Percentiles rank a stretch among this genome's conserved stretches.
phyloP scores from a whole-genome alignment of 495 filamentous ascomycete genomes.

The Cudoniella acicularis region DNA sequence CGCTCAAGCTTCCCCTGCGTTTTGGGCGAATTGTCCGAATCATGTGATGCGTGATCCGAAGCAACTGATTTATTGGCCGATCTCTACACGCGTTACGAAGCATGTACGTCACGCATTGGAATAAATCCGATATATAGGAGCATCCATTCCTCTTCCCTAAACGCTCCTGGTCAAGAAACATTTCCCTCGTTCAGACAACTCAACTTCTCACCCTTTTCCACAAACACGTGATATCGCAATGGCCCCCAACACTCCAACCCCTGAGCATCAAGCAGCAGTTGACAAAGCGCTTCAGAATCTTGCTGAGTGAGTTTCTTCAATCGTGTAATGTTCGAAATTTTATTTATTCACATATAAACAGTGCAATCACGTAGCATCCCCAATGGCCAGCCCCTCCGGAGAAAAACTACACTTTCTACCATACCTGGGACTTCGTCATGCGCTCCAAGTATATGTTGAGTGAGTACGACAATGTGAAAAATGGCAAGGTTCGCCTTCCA shows the following conservation, averaged over 20 bases:
- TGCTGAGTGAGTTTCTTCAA: neutral
- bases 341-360: neutral
- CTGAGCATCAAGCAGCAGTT: neutral
- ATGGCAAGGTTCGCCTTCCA: constrained; percentile 17
- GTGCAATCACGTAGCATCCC: neutral
- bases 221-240: constrained; percentile 31
- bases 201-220: neutral
- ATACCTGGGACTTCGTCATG: constrained; percentile 29
- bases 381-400: constrained; percentile 3
- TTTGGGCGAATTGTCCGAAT: neutral
- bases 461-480: constrained; percentile 27
- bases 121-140: neutral
- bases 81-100: neutral
- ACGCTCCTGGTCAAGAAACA: neutral
- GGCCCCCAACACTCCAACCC: neutral
- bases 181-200: neutral
- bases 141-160: too few relatives aligned
- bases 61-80: neutral
- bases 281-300: neutral
- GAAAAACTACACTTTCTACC: constrained; percentile 10
- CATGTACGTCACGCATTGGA: neutral
- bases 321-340: neutral
- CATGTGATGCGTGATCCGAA: neutral
- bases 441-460: constrained; percentile 28
- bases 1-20: neutral